Evolutionary conservation across 352 stramenopile species (phyloP).

Genomic region (Vaucheria bursata): DNA sequence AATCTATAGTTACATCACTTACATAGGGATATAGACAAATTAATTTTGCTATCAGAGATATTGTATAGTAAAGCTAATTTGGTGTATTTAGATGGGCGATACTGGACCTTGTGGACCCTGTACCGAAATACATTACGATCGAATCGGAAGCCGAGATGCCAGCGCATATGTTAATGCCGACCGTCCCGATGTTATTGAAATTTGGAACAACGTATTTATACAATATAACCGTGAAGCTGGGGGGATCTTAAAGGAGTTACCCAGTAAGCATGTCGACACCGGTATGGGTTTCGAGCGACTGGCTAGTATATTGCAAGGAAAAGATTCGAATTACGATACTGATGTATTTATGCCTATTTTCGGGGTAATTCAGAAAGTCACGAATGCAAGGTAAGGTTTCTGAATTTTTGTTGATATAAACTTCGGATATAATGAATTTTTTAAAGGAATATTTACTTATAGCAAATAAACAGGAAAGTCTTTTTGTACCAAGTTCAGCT

Average conservation of each 20-base stretch:
- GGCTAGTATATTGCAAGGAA: constrained; percentile 79
- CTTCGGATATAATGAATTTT: too few species aligned
- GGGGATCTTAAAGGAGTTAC: constrained; percentile 66
- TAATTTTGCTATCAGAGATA: too few species aligned
- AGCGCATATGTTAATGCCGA: constrained; percentile 58
- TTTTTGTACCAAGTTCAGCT: too few species aligned
- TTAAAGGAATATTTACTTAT: too few species aligned
- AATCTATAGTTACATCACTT: too few species aligned
- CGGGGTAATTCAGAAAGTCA: constrained; percentile 38
- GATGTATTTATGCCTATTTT: constrained; percentile 88
- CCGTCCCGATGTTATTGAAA: constrained; percentile 56
- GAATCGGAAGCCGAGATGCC: constrained; percentile 75
- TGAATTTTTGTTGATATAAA: too few species aligned
- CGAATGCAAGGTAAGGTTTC: constrained; percentile 32
- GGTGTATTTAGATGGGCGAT: constrained; percentile 76
- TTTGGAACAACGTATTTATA: constrained; percentile 98
- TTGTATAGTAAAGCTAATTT: too few species aligned
- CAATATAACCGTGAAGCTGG: constrained; percentile 80
- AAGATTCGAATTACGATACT: constrained; percentile 91
- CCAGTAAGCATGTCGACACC: constrained; percentile 85
- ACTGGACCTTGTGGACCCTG: constrained; percentile 83
- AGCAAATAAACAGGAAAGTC: too few species aligned
- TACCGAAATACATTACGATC: constrained; percentile 88
- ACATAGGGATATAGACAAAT: too few species aligned
- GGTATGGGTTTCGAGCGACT: constrained; percentile 93